Percentiles rank a stretch among this genome's conserved stretches.
phyloP scores from a whole-genome alignment of 2,329 filamentous ascomycete species.

The Epichloe glyceriae region DNA sequence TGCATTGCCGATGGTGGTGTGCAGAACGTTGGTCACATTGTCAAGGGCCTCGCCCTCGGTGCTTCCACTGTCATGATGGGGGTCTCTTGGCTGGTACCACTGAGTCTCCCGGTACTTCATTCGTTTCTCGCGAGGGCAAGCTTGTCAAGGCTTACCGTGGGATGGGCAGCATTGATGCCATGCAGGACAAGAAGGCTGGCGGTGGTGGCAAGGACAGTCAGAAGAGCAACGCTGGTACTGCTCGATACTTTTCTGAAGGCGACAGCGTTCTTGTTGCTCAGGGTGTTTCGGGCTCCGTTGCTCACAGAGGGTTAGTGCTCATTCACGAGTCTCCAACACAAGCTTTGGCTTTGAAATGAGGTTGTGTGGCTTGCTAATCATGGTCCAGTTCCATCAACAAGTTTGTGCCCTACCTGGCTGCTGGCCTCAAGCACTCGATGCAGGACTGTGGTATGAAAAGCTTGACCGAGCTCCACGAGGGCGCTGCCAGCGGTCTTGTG shows the following conservation, averaged over 20 bases:
- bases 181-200: slow-evolving; percentile 97
- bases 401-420: slow-evolving; percentile 90
- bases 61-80: slow-evolving; percentile 99
- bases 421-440: slow-evolving; percentile 92
- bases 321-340: background rate
- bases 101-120: slow-evolving; percentile 93
- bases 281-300: slow-evolving; percentile 80
- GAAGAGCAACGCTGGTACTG: slow-evolving; percentile 85
- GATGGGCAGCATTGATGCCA: slow-evolving; percentile 97
- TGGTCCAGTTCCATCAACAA: slow-evolving; percentile 62
- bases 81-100: slow-evolving; percentile 94
- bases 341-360: background rate
- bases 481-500: slow-evolving; percentile 60
- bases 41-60: slow-evolving; percentile 91
- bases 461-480: slow-evolving; percentile 61
- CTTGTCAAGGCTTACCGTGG: slow-evolving; percentile 98
- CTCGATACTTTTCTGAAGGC: slow-evolving; percentile 95
- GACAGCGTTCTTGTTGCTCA: slow-evolving; percentile 91
- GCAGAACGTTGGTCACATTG: slow-evolving; percentile 97
- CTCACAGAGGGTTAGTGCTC: slow-evolving; percentile 51
- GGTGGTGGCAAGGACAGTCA: slow-evolving; percentile 57
- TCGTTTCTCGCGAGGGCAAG: slow-evolving; percentile 91
- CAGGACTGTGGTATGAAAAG: slow-evolving; percentile 88
- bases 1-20: slow-evolving; percentile 97
- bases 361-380: slow-evolving; percentile 17